Percentiles rank a stretch among this genome's conserved stretches.
Evolutionary conservation across 2,329 filamentous ascomycete species (phyloP).

Genomic region (Aphanocladium album): DNA sequence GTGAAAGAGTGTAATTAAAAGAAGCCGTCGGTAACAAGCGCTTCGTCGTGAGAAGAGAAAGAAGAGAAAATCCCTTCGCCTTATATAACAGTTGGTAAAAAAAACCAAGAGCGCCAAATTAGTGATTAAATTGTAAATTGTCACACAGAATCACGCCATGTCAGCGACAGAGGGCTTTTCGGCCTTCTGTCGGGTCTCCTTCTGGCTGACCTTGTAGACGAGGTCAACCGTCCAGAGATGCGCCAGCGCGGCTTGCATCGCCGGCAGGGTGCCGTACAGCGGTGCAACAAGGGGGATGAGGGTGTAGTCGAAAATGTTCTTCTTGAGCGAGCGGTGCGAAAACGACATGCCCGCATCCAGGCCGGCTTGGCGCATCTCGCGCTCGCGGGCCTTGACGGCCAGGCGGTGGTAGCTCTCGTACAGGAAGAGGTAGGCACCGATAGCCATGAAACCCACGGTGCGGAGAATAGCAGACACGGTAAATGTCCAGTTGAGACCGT

Average conservation of each 20-base stretch:
- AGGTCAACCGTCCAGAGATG: constrained; percentile 67
- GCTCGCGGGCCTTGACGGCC: constrained; percentile 54
- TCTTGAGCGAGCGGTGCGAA: constrained; percentile 50
- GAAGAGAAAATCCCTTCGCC: neutral
- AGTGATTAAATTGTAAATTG: neutral
- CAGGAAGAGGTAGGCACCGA: constrained; percentile 58
- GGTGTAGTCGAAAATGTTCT: constrained; percentile 57
- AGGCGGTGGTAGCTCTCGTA: constrained; percentile 64
- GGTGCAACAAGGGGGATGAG: constrained; percentile 64
- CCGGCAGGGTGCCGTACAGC: constrained; percentile 62
- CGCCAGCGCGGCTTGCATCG: constrained; percentile 60
- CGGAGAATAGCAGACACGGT: constrained; percentile 55
- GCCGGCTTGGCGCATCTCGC: constrained; percentile 62
- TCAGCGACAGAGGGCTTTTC: constrained; percentile 39
- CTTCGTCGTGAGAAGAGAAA: neutral
- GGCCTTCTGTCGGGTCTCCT: constrained; percentile 51
- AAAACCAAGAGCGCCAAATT: neutral
- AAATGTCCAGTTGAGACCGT: constrained; percentile 55
- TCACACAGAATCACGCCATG: constrained; percentile 36
- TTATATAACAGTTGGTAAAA: neutral
- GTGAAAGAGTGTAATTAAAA: neutral
- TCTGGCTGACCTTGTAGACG: constrained; percentile 68
- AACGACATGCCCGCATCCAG: constrained; percentile 62
- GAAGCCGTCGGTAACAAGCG: neutral
- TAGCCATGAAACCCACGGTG: constrained; percentile 55